These are phyloP conservation scores for Cronartium quercuum DNA, from an alignment of 1,284 basidiomycete genomes.

Conservation along the genomic window DNA sequence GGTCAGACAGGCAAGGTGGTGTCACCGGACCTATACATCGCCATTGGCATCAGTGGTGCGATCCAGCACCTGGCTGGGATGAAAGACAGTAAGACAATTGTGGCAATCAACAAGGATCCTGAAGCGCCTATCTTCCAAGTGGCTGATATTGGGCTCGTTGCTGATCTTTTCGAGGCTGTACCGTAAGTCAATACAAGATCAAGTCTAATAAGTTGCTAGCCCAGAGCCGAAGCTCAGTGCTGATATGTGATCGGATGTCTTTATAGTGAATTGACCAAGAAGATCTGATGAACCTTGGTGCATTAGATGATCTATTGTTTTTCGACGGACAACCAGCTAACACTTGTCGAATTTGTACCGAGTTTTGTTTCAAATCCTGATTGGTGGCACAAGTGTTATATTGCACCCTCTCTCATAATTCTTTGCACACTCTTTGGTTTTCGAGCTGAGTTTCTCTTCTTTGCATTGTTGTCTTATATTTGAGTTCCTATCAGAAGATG, in stretches of 20 bases:
- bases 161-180: conserved; percentile 50
- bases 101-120: conserved; percentile 96
- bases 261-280: neutral
- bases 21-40: conserved; percentile 86
- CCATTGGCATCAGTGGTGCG: conserved; percentile 92
- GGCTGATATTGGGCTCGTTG: conserved; percentile 90
- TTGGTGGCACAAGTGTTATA: neutral
- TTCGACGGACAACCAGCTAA: no score
- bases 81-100: conserved; percentile 98
- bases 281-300: neutral
- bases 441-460: neutral
- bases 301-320: neutral
- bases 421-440: neutral
- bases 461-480: neutral
- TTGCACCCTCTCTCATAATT: neutral
- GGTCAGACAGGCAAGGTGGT: conserved; percentile 91
- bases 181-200: conserved; percentile 44
- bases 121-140: conserved; percentile 99
- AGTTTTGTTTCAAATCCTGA: no score
- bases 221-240: neutral
- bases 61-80: conserved; percentile 99
- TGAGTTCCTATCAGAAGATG: neutral
- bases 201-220: neutral
- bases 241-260: neutral
- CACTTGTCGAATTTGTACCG: neutral